Percentiles rank a stretch among this genome's conserved stretches.
phyloP scores from a whole-genome alignment of 306 rosid species.

The Cicer yamashitae region DNA sequence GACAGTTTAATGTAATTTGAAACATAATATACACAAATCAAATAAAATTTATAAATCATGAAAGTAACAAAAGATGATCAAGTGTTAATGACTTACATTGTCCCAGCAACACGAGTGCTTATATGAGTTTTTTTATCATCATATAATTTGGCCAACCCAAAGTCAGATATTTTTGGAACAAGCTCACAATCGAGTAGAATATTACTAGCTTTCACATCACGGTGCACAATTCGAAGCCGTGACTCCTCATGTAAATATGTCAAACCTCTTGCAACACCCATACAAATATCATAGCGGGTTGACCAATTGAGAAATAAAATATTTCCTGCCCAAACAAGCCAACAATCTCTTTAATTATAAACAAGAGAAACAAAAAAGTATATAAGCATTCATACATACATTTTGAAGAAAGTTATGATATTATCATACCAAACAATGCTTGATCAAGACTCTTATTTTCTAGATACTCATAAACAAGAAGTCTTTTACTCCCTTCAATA shows the following conservation, averaged over 20 bases:
- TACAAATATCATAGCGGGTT: slow-evolving; percentile 69
- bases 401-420: background rate
- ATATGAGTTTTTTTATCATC: slow-evolving; percentile 82
- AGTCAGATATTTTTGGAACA: slow-evolving; percentile 77
- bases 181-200: slow-evolving; percentile 72
- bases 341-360: slow-evolving; percentile 3
- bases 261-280: slow-evolving; percentile 81
- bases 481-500: slow-evolving; percentile 68
- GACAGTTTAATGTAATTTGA: slow-evolving; percentile 12
- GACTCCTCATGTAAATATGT: slow-evolving; percentile 86
- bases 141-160: slow-evolving; percentile 81
- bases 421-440: slow-evolving; percentile 78
- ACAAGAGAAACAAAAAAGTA: background rate
- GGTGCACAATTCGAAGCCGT: slow-evolving; percentile 71
- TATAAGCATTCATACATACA: background rate
- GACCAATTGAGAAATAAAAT: slow-evolving; percentile 65
- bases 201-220: slow-evolving; percentile 88
- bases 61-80: background rate
- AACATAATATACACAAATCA: slow-evolving; percentile 8
- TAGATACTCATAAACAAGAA: slow-evolving; percentile 80
- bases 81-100: slow-evolving; percentile 60
- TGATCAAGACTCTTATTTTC: slow-evolving; percentile 89
- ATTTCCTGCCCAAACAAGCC: slow-evolving; percentile 51
- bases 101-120: slow-evolving; percentile 82
- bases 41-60: background rate